These are phyloP conservation scores for Vitis amurensis DNA, from an alignment of 164 flowering plant species.

Conservation along the genomic window DNA sequence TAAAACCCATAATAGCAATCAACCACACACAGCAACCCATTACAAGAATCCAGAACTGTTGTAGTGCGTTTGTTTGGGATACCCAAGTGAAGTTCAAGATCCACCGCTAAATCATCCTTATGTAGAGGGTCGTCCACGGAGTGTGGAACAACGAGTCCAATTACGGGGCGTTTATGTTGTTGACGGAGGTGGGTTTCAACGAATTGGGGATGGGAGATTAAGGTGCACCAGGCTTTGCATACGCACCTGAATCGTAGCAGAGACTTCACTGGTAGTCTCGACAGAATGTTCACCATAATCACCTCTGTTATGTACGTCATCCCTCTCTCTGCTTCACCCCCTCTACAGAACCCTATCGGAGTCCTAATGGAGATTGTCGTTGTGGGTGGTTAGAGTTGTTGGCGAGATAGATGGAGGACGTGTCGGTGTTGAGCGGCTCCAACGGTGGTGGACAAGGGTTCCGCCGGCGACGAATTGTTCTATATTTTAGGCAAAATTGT, in stretches of 20 bases:
- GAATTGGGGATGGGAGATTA: slow-evolving; percentile 18
- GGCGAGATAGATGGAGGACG: too few species aligned
- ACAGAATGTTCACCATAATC: slow-evolving; percentile 12
- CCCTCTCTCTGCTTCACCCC: too few species aligned
- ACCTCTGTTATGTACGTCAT: background rate
- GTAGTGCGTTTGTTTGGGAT: background rate
- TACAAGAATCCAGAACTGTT: slow-evolving; percentile 23
- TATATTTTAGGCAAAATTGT: too few species aligned
- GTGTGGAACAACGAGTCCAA: too few species aligned
- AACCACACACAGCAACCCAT: slow-evolving; percentile 27
- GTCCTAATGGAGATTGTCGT: too few species aligned
- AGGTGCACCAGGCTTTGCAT: slow-evolving; percentile 14
- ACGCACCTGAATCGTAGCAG: slow-evolving; percentile 19
- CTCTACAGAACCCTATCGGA: too few species aligned
- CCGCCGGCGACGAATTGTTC: too few species aligned
- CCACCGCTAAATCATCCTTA: background rate
- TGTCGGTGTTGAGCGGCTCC: too few species aligned
- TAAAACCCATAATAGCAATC: too few species aligned
- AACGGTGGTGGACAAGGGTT: too few species aligned
- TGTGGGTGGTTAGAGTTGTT: too few species aligned
- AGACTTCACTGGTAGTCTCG: slow-evolving; percentile 13
- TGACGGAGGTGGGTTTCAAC: slow-evolving; percentile 19
- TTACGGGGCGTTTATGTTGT: background rate
- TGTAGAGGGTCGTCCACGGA: too few species aligned
- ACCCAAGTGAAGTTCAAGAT: slow-evolving; percentile 10